A percentile compares a stretch with the other conserved stretches of the same genome.
phyloP scores from a whole-genome alignment of 2,329 filamentous ascomycete genomes.

The Pseudocercospora eumusae region DNA sequence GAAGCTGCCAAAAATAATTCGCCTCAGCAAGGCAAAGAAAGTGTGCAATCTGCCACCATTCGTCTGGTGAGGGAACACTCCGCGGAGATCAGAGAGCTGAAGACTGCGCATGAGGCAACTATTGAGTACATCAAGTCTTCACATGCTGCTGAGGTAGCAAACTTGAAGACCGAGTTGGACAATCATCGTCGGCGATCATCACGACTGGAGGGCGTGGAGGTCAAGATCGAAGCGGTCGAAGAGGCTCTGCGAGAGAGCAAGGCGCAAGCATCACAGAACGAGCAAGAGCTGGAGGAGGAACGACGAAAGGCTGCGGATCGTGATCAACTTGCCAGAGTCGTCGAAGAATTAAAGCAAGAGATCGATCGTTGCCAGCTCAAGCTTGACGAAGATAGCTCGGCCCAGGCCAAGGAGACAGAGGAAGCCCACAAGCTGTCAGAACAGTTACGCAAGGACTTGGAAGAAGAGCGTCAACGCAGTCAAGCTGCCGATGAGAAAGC shows the following conservation, averaged over 20 bases:
- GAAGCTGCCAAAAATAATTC: constrained; percentile 18
- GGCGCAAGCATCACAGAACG: constrained; percentile 33
- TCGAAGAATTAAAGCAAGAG: constrained; percentile 39
- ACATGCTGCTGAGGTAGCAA: constrained; percentile 30
- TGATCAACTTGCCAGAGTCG: constrained; percentile 36
- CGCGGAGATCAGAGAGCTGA: constrained; percentile 17
- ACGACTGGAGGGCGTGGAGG: constrained; percentile 35
- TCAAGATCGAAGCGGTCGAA: constrained; percentile 39
- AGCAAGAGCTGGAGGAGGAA: constrained; percentile 36
- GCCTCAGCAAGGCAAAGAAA: constrained; percentile 6
- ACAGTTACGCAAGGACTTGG: constrained; percentile 30
- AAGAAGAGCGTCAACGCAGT: constrained; percentile 26
- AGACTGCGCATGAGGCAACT: constrained; percentile 25
- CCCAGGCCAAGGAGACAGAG: constrained; percentile 36
- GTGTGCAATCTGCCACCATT: constrained; percentile 13
- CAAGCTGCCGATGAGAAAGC: constrained; percentile 17
- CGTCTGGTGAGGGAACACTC: constrained; percentile 9
- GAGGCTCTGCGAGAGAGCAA: constrained; percentile 36
- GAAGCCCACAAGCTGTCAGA: constrained; percentile 28
- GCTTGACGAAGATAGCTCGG: constrained; percentile 38
- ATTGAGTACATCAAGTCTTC: constrained; percentile 26
- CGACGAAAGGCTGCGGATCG: constrained; percentile 37
- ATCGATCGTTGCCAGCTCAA: constrained; percentile 40
- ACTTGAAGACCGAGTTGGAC: constrained; percentile 34
- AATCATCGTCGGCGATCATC: constrained; percentile 30